phyloP scores from a whole-genome alignment of 2,329 filamentous ascomycete species.

The Aspergillus piperis region DNA sequence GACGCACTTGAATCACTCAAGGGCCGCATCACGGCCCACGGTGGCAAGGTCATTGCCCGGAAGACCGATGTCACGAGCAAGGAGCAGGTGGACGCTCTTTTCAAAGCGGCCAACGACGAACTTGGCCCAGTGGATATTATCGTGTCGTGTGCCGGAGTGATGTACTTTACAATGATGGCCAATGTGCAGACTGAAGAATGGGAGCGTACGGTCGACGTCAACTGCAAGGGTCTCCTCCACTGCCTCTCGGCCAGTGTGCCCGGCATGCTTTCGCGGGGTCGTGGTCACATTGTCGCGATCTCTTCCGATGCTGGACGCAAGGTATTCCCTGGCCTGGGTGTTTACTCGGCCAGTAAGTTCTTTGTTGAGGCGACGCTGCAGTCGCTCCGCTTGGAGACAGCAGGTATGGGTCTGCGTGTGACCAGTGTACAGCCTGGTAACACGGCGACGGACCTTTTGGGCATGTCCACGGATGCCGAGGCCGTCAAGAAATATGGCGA shows the following conservation, averaged over 20 bases:
- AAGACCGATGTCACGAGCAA: slow-evolving; percentile 72
- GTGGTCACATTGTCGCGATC: slow-evolving; percentile 75
- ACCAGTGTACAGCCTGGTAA: slow-evolving; percentile 78
- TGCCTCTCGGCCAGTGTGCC: slow-evolving; percentile 70
- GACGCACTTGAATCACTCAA: slow-evolving; percentile 70
- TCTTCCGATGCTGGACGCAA: slow-evolving; percentile 81
- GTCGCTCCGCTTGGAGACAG: slow-evolving; percentile 72
- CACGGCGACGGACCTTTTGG: slow-evolving; percentile 69
- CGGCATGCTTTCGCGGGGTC: slow-evolving; percentile 67
- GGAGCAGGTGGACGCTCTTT: slow-evolving; percentile 65
- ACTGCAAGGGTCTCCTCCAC: slow-evolving; percentile 80
- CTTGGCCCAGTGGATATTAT: slow-evolving; percentile 76
- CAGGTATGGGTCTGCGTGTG: slow-evolving; percentile 70
- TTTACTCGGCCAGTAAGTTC: slow-evolving; percentile 82
- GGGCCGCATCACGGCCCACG: slow-evolving; percentile 57
- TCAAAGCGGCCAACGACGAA: slow-evolving; percentile 59
- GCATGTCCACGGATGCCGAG: slow-evolving; percentile 74
- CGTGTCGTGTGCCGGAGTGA: slow-evolving; percentile 78
- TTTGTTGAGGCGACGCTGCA: slow-evolving; percentile 84
- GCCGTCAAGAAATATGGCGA: slow-evolving; percentile 77
- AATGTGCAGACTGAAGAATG: slow-evolving; percentile 73
- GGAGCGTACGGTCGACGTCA: slow-evolving; percentile 81
- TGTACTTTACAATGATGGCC: slow-evolving; percentile 89
- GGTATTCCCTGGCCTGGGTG: slow-evolving; percentile 77
- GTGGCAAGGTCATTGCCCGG: slow-evolving; percentile 67